Conservation (phyloP, 257 asterid species). For the Nicotiana knightiana region DNA sequence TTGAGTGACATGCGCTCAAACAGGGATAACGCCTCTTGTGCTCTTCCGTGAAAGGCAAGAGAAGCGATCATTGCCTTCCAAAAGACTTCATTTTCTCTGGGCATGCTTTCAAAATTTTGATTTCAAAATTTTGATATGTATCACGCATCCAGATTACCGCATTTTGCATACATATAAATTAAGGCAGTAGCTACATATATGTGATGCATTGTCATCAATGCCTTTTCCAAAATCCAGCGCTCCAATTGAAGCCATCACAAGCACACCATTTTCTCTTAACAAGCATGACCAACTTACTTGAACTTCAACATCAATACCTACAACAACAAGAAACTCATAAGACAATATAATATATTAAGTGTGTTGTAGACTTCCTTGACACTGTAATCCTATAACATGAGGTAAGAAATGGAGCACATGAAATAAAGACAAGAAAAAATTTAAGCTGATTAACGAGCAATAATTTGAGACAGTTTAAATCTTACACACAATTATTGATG, state of each 20-base stretch:
- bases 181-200: constrained; percentile 74
- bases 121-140: constrained; percentile 54
- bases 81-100: constrained; percentile 58
- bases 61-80: constrained; percentile 83
- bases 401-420: not conserved
- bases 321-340: not conserved
- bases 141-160: constrained; percentile 48
- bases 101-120: constrained; percentile 52
- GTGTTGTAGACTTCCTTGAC: not conserved
- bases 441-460: not conserved
- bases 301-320: not conserved
- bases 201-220: constrained; percentile 65
- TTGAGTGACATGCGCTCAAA: constrained; percentile 57
- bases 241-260: constrained; percentile 49
- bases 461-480: not conserved
- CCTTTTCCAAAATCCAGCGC: constrained; percentile 63
- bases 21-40: constrained; percentile 54
- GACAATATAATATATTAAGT: not conserved
- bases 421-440: not conserved
- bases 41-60: constrained; percentile 44
- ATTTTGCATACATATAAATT: constrained; percentile 84
- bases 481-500: not conserved
- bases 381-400: not conserved
- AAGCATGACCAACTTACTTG: not conserved
- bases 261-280: not conserved